phyloP scores from a whole-genome alignment of 2,329 filamentous ascomycete species.

The Arachnomyces sp. region DNA sequence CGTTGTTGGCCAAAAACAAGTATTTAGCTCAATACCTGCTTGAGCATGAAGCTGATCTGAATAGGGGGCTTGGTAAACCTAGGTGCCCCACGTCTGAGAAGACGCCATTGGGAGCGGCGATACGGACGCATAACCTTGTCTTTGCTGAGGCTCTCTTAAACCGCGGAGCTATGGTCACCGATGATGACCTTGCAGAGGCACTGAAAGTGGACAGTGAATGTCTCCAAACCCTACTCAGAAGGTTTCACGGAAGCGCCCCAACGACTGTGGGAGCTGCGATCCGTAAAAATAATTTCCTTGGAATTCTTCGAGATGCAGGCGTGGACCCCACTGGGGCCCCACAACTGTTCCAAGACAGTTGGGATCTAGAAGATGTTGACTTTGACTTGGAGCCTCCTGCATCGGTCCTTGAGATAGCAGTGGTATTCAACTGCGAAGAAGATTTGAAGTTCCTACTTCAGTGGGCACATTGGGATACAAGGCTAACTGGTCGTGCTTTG shows the following conservation, averaged over 20 bases:
- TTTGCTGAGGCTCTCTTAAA: slow-evolving; percentile 5
- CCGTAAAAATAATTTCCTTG: neutral
- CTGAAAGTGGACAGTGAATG: neutral
- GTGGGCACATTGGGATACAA: slow-evolving; percentile 2
- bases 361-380: no score
- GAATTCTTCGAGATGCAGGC: slow-evolving; percentile 6
- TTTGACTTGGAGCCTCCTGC: slow-evolving; percentile 1
- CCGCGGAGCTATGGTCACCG: slow-evolving; percentile 8
- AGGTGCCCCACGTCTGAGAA: neutral
- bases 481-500: slow-evolving; percentile 4
- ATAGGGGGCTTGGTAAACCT: no score
- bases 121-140: slow-evolving; percentile 1
- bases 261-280: slow-evolving; percentile 4
- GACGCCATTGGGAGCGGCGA: slow-evolving; percentile 5
- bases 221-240: neutral
- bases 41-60: slow-evolving; percentile 2
- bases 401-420: slow-evolving; percentile 7
- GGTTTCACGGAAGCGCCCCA: slow-evolving; percentile 8
- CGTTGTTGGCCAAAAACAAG: slow-evolving; percentile 2
- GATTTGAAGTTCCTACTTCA: slow-evolving; percentile 4
- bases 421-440: neutral
- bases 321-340: slow-evolving; percentile 7
- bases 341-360: neutral
- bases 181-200: slow-evolving; percentile 5
- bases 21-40: slow-evolving; percentile 4